Base-by-base conservation (phyloP, 2,329 filamentous ascomycete genomes). In the Trichoderma arundinaceum region DNA sequence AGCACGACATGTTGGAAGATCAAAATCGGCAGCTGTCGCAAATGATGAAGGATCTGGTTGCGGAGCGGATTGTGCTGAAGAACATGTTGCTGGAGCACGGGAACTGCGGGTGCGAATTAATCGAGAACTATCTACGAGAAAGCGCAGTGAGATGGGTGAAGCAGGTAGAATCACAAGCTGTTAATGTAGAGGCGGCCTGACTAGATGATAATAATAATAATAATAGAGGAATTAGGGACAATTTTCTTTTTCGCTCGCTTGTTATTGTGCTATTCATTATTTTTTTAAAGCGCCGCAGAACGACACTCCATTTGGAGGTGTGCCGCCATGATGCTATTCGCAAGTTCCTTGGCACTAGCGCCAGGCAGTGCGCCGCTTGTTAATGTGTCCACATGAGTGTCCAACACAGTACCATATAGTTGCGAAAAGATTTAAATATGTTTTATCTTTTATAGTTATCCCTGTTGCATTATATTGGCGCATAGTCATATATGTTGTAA, bases 41-140 rank as follows among this genome's bases (percentile, higher is more conserved):
- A 13, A 66, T 64, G 32, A 1, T 58, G 19, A 64, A 64, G n/a
- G 60, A 64, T 3, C 28, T 66, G 13, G n/a, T 64, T 1, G 59
- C 59, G 2, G 65, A 66, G 60, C 19, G 58, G 12, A 63, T 63
- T 28, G 52, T 64, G 7, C 49, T 66, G 33, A 66, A 64, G 44
- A 66, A 66, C 12, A 66, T 64, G 65, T 28, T 66, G 52, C 44
- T 66, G 17, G 59, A 66, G 65, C 58, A 66, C 28, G 65, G 65
- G 5, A 43, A 35, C 13, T 66, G 65, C 15, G 60, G 60, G 28
- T 56, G 38, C 35, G 65, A 57, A 22, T 32, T 66, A 35, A 66
- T 66, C 46, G 59, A 66, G 19, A 52, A 52, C 15, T 66, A 66
- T 39, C 17, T 66, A 15, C 39, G 38, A 28, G 65, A 66, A 17